Evolutionary conservation across 495 filamentous ascomycete genomes (phyloP), one percentile per base, ranked within the genome.

Genomic region (Tetracladium marchalianum): DNA sequence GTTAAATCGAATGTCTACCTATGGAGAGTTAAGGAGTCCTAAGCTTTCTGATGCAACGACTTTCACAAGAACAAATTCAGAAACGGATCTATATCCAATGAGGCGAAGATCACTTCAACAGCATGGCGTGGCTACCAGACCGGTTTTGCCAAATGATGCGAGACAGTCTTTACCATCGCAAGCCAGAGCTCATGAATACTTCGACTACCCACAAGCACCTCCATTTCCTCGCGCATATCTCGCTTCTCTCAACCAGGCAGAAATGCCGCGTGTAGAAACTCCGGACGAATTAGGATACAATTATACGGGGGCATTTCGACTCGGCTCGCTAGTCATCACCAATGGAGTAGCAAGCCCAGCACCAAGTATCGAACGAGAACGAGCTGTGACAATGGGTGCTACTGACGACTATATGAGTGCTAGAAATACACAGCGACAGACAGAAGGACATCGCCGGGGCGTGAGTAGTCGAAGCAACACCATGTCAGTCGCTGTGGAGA

Each of bases 311-410:
- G 76, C 67, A 17, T 79, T 77, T 53, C 79, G 78, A 52, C 65
- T 73, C 16, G 76, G 76, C 2, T 73, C 73, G 5, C 55, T 80
- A 46, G 67, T 73, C 41, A 78, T 80, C 44, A 72, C 68, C 19
- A 80, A 80, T 55, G 76, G 76, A 15, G 57, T 67, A n/a, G 70
- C 66, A 6, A 70, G 68, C 39, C 70, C 71, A 2, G 53, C 50
- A 11, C 61, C 59, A 2, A 60, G 54, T 15, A 19, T 27, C n/a
- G 44, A 51, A 11, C 22, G 22, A 7, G 44, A 35, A 1, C 32
- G 39, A 22, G 11, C 49, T 5, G 18, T 34, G 5, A 48, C 39
- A 12, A 15, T 41, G 11, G 47, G 47, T 32, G 47, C 13, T 6
- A 44, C 47, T 5, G 50, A 53, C 4, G 46, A 57, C 42, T 44